phyloP scores from a whole-genome alignment of 2,329 filamentous ascomycete genomes.

The Parafenestella ontariensis region DNA sequence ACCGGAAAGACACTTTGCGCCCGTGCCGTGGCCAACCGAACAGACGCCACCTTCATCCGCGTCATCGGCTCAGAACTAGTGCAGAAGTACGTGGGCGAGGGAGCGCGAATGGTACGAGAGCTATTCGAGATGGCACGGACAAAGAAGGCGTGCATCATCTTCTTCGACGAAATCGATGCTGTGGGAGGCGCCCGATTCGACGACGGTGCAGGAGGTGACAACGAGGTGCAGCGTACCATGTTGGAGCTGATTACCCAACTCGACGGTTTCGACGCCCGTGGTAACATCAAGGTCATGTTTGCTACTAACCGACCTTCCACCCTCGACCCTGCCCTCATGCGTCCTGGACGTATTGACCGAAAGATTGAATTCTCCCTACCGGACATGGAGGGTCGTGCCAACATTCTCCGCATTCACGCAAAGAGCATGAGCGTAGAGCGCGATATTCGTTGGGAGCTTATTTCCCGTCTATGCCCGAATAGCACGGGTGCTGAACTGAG shows the following conservation, averaged over 20 bases:
- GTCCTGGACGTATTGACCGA: conserved; percentile 94
- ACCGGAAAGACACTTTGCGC: conserved; percentile 99
- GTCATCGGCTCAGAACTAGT: conserved; percentile 98
- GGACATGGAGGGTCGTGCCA: conserved; percentile 95
- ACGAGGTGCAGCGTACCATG: conserved; percentile 98
- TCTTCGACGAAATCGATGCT: conserved; percentile 98
- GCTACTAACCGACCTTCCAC: conserved; percentile 96
- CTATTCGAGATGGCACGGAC: conserved; percentile 99
- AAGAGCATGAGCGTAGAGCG: conserved; percentile 99
- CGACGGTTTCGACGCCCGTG: conserved; percentile 93
- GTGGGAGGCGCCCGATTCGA: conserved; percentile 96
- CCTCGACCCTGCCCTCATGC: conserved; percentile 94
- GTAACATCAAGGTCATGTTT: conserved; percentile 99
- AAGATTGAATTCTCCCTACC: conserved; percentile 99
- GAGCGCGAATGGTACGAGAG: conserved; percentile 97
- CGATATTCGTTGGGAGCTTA: conserved; percentile 98
- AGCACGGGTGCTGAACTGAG: conserved; percentile 94
- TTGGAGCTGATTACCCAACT: conserved; percentile 96
- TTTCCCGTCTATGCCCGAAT: conserved; percentile 95
- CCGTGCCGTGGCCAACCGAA: conserved; percentile 95
- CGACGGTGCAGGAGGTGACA: conserved; percentile 94
- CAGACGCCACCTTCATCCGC: conserved; percentile 97
- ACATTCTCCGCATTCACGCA: conserved; percentile 96
- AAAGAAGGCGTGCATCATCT: conserved; percentile 99
- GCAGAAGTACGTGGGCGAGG: conserved; percentile 98